phyloP scores from a whole-genome alignment of 257 asterid genomes.

The Perilla frutescens region DNA sequence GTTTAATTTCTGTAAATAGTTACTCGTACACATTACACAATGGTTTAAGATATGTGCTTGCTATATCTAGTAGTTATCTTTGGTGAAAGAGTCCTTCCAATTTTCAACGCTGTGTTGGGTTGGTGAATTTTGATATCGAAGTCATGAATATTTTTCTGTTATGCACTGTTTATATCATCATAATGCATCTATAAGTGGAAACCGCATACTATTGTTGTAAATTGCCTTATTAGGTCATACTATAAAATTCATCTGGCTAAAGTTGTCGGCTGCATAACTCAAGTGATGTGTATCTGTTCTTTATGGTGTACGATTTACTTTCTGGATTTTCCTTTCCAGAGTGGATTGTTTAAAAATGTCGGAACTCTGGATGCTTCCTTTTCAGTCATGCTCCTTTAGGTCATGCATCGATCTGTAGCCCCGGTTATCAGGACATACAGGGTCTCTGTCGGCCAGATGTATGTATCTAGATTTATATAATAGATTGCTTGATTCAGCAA shows the following conservation, averaged over 20 bases:
- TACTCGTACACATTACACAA: background rate
- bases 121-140: conserved; percentile 7
- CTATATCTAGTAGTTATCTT: conserved; percentile 11
- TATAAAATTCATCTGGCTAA: no score
- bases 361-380: background rate
- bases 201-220: no score
- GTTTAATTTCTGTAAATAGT: conserved; percentile 8
- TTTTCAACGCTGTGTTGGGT: conserved; percentile 16
- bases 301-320: no score
- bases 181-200: background rate
- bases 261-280: no score
- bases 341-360: background rate
- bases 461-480: background rate
- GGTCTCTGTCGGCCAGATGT: background rate
- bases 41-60: background rate
- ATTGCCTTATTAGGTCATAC: no score
- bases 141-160: background rate
- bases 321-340: no score
- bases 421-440: background rate
- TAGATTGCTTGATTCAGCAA: background rate
- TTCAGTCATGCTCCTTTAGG: background rate
- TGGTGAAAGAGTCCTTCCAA: background rate
- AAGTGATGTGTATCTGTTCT: no score
- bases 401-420: background rate
- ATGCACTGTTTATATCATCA: background rate